Percentiles rank a stretch among this genome's conserved stretches.
These are phyloP conservation scores for Adansonia digitata DNA, from an alignment of 345 rosid genomes.

Conservation along the genomic window DNA sequence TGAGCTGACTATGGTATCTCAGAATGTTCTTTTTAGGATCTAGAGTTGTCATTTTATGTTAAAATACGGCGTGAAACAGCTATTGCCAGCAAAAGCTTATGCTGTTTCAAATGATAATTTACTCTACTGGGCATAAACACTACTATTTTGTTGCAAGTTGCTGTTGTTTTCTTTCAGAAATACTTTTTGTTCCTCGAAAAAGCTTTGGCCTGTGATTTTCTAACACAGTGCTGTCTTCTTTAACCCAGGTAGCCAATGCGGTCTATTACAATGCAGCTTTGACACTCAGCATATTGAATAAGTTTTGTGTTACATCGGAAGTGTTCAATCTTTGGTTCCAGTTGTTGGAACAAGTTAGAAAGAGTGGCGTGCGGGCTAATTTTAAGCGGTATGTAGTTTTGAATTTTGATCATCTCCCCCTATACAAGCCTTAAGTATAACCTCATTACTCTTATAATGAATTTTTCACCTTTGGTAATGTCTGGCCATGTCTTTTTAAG, in stretches of 20 bases:
- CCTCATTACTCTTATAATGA: not conserved
- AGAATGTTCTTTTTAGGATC: no score
- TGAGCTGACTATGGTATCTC: no score
- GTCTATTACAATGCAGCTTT: conserved; percentile 79
- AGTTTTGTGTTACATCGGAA: conserved; percentile 68
- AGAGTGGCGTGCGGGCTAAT: conserved; percentile 68
- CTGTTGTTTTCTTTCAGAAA: not conserved
- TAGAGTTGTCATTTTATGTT: no score
- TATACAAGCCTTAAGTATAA: not conserved
- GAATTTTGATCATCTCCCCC: not conserved
- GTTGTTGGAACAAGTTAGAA: conserved; percentile 88
- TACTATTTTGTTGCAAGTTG: no score
- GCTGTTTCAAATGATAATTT: no score
- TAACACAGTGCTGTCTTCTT: not conserved
- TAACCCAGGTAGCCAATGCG: conserved; percentile 79
- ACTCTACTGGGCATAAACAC: no score
- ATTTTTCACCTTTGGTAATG: not conserved
- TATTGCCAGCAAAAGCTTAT: no score
- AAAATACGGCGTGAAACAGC: no score
- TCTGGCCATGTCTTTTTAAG: conserved; percentile 7
- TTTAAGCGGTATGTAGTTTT: conserved; percentile 59
- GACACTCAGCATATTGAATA: conserved; percentile 75
- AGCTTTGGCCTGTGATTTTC: not conserved
- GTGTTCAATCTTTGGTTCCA: conserved; percentile 90
- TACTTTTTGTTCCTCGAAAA: not conserved